Base-by-base conservation (phyloP, 164 flowering plant species). In the Brasenia schreberi region DNA sequence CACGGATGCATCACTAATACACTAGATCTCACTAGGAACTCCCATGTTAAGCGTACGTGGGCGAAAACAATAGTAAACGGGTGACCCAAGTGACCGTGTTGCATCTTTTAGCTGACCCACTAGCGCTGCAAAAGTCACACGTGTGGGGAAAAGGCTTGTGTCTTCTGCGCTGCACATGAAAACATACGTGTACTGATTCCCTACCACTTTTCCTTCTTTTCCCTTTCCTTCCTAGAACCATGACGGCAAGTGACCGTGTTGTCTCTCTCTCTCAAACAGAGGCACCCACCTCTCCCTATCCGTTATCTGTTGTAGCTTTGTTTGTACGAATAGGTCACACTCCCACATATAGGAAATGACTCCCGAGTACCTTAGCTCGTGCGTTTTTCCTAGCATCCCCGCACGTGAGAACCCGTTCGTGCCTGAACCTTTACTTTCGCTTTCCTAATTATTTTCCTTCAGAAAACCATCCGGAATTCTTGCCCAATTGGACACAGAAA, bases 231-330 rank as follows among this genome's bases (percentile, higher is more conserved):
- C 45, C 10, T 33, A 14, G 42, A 39, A 7, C 60, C 19, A 66
- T 4, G 42, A 58, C 44, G 4, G 42, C 5, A 27, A 0, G 18
- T 18, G 33, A 19, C 12, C 14, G 56, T 9, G 16, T 61, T 61
- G 23, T 61, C 63, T 61, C 63, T 61, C 63, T 61, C 63, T 61
- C 63, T 61, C 63, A 2, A 0, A 6, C 53, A n/a, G n/a, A n/a
- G n/a, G 27, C 27, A 23, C 2, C 27, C 27, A 23, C 5, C 63
- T 61, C 63, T 61, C 63, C 6, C 63, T 61, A 4, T 11, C 63
- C 18, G 56, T 49, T 9, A 9, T 7, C 14, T 7, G 9, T 7
- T 49, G 53, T 45, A 11, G 7, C 10, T 45, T 6, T 45, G 53
- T 11, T 45, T 12, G 53, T 12, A 7, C 53, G 7, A 45, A 45